A percentile compares a stretch with the other conserved stretches of the same genome.
phyloP scores from a whole-genome alignment of 2,329 filamentous ascomycete genomes.

The Ciborinia camelliae region DNA sequence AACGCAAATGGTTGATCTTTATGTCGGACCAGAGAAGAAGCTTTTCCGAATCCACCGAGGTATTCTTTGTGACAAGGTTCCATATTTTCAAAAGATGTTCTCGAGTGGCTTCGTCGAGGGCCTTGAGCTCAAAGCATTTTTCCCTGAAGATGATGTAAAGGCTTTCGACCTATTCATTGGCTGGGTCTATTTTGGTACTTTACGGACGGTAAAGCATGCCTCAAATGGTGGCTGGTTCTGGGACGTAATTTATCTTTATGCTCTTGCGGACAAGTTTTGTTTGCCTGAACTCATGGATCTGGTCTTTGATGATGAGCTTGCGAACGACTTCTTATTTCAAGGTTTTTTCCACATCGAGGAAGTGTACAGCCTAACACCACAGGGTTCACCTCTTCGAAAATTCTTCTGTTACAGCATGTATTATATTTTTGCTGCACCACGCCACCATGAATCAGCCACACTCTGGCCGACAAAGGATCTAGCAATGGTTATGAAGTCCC shows the following conservation, averaged over 20 bases:
- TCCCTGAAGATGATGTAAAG: constrained; percentile 23
- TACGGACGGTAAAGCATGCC: background rate
- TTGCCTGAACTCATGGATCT: background rate
- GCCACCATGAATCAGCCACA: fast-evolving
- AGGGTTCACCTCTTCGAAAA: background rate
- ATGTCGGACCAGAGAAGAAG: constrained; percentile 10
- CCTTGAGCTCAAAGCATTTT: background rate
- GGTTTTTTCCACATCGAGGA: background rate
- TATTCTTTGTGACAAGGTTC: constrained; percentile 23
- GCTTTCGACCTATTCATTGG: constrained; percentile 19
- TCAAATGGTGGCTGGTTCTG: no score
- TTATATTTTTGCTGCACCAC: background rate
- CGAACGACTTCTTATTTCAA: fast-evolving
- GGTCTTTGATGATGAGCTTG: background rate
- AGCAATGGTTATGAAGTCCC: background rate
- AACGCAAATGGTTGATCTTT: constrained; percentile 17
- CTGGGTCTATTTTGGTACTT: constrained; percentile 20
- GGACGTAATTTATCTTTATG: background rate
- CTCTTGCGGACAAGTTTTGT: constrained; percentile 6
- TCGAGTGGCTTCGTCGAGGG: constrained; percentile 17
- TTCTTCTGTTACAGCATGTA: background rate
- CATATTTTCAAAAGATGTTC: constrained; percentile 26
- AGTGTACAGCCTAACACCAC: background rate
- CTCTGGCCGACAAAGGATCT: background rate
- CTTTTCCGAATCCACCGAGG: constrained; percentile 19